Base-by-base conservation (phyloP, 495 filamentous ascomycete genomes). In the Chaetomidium leptoderma region DNA sequence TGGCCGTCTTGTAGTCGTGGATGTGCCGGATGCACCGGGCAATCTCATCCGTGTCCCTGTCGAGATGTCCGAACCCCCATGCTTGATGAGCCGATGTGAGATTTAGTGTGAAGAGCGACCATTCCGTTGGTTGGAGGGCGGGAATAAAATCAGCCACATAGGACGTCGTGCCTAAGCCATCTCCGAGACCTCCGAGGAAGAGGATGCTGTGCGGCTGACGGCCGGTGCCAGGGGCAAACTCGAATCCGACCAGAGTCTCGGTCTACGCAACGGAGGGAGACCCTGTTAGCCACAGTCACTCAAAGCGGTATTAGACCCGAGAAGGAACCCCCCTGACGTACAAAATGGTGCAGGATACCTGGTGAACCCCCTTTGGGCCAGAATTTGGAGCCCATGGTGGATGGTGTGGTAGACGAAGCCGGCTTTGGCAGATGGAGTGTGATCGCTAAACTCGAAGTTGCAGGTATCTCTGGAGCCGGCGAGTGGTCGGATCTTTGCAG, bases 141-240 rank as follows among this genome's bases (percentile, higher is more conserved):
- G 69, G 42, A 16, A 83, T 80, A 23, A 92, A 66, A 0, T 66
- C 62, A 7, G 76, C 58, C 2, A 84, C 75, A 66, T 87, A 91
- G 9, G 79, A 75, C 35, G 87, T 80, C 2, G 86, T 88, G 55
- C 77, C 74, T 29, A 89, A 73, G 17, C 85, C 87, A 70, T 90
- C 88, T 33, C 78, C 82, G 45, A 93, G 79, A 24, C 89, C 89
- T 53, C 83, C 84, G 37, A 91, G 72, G 70, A 89, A 90, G 63
- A 93, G 74, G 37, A 92, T 72, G 47, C 80, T 83, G 74, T 90
- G 79, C 46, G 72, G 66, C 66, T 59, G 64, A 49, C 30, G 58
- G 8, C 44, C 35, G 13, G 47, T 52, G 51, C 30, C 19, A 30
- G 58, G 53, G 3, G 54, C 47, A 33, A 61, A 78, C 70, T 79